These are phyloP conservation scores for Ilex aquifolium DNA, from an alignment of 257 asterid species.

Conservation along the genomic window DNA sequence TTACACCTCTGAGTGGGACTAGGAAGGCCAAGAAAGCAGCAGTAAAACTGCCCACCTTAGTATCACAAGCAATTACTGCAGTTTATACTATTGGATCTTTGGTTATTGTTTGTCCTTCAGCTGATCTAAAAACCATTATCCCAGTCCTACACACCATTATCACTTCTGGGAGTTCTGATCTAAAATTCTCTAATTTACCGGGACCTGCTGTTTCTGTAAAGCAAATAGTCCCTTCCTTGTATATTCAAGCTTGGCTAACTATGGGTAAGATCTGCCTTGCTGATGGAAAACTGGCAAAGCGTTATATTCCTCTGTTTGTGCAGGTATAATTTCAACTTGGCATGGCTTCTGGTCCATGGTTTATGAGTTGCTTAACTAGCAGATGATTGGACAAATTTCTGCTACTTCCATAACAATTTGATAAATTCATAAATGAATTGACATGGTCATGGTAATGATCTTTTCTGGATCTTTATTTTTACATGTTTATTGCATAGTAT, in stretches of 20 bases:
- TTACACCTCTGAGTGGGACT: slow-evolving; percentile 45
- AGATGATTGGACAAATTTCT: too few relatives aligned
- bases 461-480: too few relatives aligned
- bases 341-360: slow-evolving; percentile 5
- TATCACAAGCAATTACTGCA: slow-evolving; percentile 51
- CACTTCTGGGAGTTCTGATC: slow-evolving; percentile 55
- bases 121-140: slow-evolving; percentile 45
- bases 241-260: slow-evolving; percentile 80
- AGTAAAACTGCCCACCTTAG: slow-evolving; percentile 27
- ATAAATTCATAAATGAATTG: too few relatives aligned
- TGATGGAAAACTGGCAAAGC: slow-evolving; percentile 87
- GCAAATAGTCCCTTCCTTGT: slow-evolving; percentile 64
- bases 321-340: slow-evolving; percentile 47
- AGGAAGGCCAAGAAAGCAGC: slow-evolving; percentile 32
- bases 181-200: slow-evolving; percentile 44
- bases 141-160: slow-evolving; percentile 70
- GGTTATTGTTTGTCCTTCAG: slow-evolving; percentile 65
- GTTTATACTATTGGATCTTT: slow-evolving; percentile 79
- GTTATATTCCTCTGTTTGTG: slow-evolving; percentile 88
- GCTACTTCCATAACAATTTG: too few relatives aligned
- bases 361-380: neutral
- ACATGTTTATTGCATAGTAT: too few relatives aligned
- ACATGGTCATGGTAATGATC: too few relatives aligned
- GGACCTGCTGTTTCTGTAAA: slow-evolving; percentile 36
- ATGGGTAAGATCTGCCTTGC: slow-evolving; percentile 95